These are phyloP conservation scores for Auricularia auricula-judae DNA, from an alignment of 768 basidiomycete genomes.

Conservation along the genomic window DNA sequence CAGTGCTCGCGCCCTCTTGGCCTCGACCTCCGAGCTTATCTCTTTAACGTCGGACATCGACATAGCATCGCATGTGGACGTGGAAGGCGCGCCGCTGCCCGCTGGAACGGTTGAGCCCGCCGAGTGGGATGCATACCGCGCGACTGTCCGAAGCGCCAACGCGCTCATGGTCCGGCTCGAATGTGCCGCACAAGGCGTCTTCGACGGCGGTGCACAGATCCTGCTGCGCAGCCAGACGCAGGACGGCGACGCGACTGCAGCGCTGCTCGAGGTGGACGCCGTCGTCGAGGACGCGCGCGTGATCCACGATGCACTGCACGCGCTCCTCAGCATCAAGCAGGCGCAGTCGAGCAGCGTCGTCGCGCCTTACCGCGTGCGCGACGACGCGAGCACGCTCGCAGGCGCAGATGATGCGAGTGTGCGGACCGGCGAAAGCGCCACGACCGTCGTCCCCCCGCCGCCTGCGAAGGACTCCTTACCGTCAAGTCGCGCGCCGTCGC, in stretches of 20 bases:
- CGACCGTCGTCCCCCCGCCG: not conserved
- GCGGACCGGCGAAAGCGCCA: not conserved
- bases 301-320: slow-evolving; percentile 29
- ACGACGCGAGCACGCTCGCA: not conserved
- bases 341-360: slow-evolving; percentile 38
- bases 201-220: slow-evolving; percentile 56
- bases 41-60: slow-evolving; percentile 39
- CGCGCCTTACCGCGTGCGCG: not conserved
- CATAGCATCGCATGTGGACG: slow-evolving; percentile 71
- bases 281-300: not conserved
- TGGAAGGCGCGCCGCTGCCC: slow-evolving; percentile 53
- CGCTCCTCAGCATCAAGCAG: slow-evolving; percentile 49
- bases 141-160: slow-evolving; percentile 60
- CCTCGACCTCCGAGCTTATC: slow-evolving; percentile 9
- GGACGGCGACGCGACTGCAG: not conserved
- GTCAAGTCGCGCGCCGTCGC: not conserved
- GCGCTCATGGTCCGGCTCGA: slow-evolving; percentile 61
- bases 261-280: not conserved
- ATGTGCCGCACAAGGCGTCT: slow-evolving; percentile 55
- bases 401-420: not conserved
- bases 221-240: slow-evolving; percentile 40
- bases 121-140: slow-evolving; percentile 40
- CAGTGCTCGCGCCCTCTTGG: slow-evolving; percentile 26
- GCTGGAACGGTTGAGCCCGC: slow-evolving; percentile 28
- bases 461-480: not conserved